Base-by-base conservation (phyloP, 2,329 filamentous ascomycete genomes). In the Claviceps sp. region DNA sequence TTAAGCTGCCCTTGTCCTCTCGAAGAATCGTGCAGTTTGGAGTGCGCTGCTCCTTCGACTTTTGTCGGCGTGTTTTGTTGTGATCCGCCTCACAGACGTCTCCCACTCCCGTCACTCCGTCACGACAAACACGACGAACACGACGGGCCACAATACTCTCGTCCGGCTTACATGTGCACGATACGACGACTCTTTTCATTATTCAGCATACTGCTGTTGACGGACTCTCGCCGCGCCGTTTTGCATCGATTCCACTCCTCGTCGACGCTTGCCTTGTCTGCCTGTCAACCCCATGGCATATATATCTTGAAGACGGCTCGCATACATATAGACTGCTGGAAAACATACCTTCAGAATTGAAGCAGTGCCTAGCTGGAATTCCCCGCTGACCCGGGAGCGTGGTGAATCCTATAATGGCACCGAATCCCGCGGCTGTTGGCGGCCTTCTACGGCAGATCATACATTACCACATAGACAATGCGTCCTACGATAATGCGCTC, bases 401-500 rank as follows among this genome's bases (percentile, higher is more conserved):
- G 42, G 43, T 50, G 42, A 58, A 58, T n/a, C 53, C 57, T 55
- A 63, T 52, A 51, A 80, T 81, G 78, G 75, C 76, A 53, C 77
- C 77, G 39, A 74, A 72, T 52, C 71, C 66, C 57, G 68, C 71
- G 49, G 71, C 72, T 56, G 69, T 78, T 44, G 72, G 72, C 48
- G 69, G 71, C 61, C 69, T 80, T 55, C 61, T 84, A 53, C 74
- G 76, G 61, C 79, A 83, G 65, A 69, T 77, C 53, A 71, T 84
- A 52, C 70, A 82, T 61, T 83, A 84, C 63, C 80, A 84, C 60
- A 82, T 98, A 66, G 93, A 98, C 73, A 95, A 95, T 65, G 84
- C 89, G 62, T 81, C 90, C 39, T 77, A 86, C 63, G 83, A 90
- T 52, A 97, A 95, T 64, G 93, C 93, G 52, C 82, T 95, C 43